phyloP scores from a whole-genome alignment of 352 stramenopile genomes.

The Globisporangium echinulatum region DNA sequence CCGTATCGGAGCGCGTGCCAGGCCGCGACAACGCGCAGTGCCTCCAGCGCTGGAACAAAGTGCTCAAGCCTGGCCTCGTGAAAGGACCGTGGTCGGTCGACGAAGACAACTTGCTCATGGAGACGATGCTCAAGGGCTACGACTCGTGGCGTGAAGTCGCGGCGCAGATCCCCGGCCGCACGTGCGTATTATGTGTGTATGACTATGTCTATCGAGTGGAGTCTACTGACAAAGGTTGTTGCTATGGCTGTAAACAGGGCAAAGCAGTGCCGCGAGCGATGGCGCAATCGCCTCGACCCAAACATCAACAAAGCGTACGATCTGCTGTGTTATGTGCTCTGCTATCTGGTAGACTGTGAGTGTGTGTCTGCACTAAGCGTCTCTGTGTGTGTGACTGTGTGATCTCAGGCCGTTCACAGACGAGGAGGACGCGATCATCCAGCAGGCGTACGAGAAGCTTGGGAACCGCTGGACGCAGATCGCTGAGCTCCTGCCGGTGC shows the following conservation, averaged over 20 bases:
- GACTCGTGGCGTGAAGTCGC: conserved; percentile 72
- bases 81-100: conserved; percentile 91
- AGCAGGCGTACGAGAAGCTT: conserved; percentile 74
- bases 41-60: conserved; percentile 83
- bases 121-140: conserved; percentile 80
- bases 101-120: conserved; percentile 84
- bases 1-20: conserved; percentile 54
- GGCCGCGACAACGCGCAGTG: conserved; percentile 76
- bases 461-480: conserved; percentile 88
- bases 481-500: conserved; percentile 64
- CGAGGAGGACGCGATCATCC: conserved; percentile 66
- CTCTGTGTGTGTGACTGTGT: not conserved
- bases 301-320: conserved; percentile 85
- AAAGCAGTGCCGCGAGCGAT: conserved; percentile 96
- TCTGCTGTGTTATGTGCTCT: not conserved
- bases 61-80: conserved; percentile 88
- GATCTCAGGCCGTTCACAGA: conserved; percentile 45
- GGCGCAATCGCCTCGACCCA: conserved; percentile 95
- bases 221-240: too few relatives aligned
- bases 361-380: not conserved
- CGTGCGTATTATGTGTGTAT: conserved; percentile 21
- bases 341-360: not conserved
- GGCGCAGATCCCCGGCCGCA: conserved; percentile 58
- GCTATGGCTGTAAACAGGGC: conserved; percentile 24
- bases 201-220: too few relatives aligned